Base-by-base conservation (phyloP, 192 early-diverging fungal genomes). In the Jimgerdemannia lactiflua region DNA sequence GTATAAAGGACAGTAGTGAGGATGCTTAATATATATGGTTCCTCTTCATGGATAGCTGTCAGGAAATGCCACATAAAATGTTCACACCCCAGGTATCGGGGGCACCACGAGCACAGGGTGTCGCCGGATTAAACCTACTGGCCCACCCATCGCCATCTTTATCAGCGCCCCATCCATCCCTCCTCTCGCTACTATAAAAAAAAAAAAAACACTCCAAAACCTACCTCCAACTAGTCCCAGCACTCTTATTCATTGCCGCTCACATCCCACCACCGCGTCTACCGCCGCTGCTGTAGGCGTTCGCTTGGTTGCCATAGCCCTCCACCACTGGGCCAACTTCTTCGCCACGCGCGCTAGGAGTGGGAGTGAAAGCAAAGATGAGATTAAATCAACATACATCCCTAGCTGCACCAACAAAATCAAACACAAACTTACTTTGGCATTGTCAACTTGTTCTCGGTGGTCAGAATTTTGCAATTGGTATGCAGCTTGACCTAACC, bases 401-500 rank as follows among this genome's bases (percentile, higher is more conserved):
- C 42, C 4, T n/a, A 4, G 43, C 9, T 9, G 59, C 1, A 20
- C 67, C 29, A 10, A 71, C 4, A 40, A 39, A 72, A 41, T 4
- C 10, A 8, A 4, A 40, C 0, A n/a, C 49, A 79, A 84, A 79
- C 49, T 2, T 59, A 59, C 49, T 91, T 92, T 29, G 88, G 82
- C 4, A 94, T 85, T n/a, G 86, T 79, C n/a, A 98, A 80, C 70
- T 94, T 93, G 54, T 88, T 86, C 73, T 91, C 90, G 3, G 98
- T 91, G n/a, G 83, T 92, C 40, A 99, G 87, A 19, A 94, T 87
- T 6, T 89, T 86, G 39, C 89, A 90, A 78, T 92, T 95, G 40
- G 97, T 97, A 82, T 98, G 96, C 41, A 99, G 80, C 98, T 96
- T 6, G 98, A 92, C 40, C 97, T 89, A 6, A 91, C 94, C 59